Evolutionary conservation across 257 asterid genomes (phyloP).

Genomic region (Salvia hispanica): DNA sequence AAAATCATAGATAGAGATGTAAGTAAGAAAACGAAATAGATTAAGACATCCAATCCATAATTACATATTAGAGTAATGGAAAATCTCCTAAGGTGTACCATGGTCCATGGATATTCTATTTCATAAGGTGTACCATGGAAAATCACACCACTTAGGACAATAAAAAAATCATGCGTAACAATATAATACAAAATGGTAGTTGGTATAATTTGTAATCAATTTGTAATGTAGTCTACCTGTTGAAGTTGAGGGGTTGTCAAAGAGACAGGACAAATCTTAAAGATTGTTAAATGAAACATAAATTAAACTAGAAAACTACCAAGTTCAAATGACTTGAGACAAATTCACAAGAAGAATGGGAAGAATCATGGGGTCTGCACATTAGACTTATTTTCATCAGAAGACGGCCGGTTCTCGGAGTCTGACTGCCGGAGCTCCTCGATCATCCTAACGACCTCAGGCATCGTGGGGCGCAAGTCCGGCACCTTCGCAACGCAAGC

Average conservation of each 20-base stretch:
- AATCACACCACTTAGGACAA: too few species aligned
- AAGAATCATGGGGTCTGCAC: slow-evolving; percentile 58
- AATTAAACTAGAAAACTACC: slow-evolving; percentile 21
- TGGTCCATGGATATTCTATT: too few species aligned
- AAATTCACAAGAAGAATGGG: slow-evolving; percentile 33
- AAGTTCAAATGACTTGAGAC: not conserved
- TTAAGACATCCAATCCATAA: too few species aligned
- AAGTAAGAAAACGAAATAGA: too few species aligned
- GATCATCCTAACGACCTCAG: slow-evolving; percentile 82
- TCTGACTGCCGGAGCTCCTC: slow-evolving; percentile 77
- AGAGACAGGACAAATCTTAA: slow-evolving; percentile 23
- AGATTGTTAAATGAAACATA: slow-evolving; percentile 1
- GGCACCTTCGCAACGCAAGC: slow-evolving; percentile 83
- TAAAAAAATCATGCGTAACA: too few species aligned
- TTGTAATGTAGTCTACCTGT: not conserved
- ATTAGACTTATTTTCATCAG: slow-evolving; percentile 69
- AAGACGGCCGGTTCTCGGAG: slow-evolving; percentile 79
- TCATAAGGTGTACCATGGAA: too few species aligned
- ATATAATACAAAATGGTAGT: too few species aligned
- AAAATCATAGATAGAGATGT: too few species aligned
- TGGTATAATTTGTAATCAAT: not conserved
- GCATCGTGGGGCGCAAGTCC: slow-evolving; percentile 80
- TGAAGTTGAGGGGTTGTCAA: slow-evolving; percentile 27
- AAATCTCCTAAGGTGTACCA: too few species aligned
- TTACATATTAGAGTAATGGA: too few species aligned